Percentiles rank a stretch among this genome's conserved stretches.
Conservation (phyloP, 2,329 filamentous ascomycete genomes). For the Stromatinia cepivora region DNA sequence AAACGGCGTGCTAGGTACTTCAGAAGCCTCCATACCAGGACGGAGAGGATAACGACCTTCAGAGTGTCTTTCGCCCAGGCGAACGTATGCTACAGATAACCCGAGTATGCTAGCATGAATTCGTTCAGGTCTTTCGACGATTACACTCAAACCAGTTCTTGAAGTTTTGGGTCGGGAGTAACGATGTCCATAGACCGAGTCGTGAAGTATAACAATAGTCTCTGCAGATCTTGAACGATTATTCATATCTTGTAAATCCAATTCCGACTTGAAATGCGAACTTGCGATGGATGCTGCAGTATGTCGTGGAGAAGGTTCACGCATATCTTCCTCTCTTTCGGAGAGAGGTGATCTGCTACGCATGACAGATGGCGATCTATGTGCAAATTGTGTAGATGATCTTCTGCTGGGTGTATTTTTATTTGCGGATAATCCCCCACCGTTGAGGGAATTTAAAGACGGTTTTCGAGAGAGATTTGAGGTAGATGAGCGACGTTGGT, state of each 20-base stretch:
- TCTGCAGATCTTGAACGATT: constrained; percentile 47
- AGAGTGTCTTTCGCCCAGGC: constrained; percentile 77
- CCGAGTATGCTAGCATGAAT: constrained; percentile 82
- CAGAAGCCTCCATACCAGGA: constrained; percentile 55
- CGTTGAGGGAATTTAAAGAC: constrained; percentile 47
- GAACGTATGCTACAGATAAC: constrained; percentile 82
- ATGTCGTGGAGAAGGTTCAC: constrained; percentile 42
- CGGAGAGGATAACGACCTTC: constrained; percentile 69
- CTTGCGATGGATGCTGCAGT: constrained; percentile 50
- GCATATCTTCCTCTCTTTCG: constrained; percentile 39
- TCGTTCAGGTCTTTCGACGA: constrained; percentile 91
- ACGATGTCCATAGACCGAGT: constrained; percentile 92
- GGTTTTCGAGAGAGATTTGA: constrained; percentile 46
- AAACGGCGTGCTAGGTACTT: constrained; percentile 68
- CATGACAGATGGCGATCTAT: constrained; percentile 38
- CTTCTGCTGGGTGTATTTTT: constrained; percentile 44
- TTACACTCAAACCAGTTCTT: constrained; percentile 69
- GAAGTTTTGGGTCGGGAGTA: constrained; percentile 81
- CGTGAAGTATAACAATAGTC: constrained; percentile 83
- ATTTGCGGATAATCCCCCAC: constrained; percentile 42
- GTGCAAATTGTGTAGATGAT: constrained; percentile 45
- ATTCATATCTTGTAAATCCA: constrained; percentile 36
- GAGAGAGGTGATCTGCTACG: constrained; percentile 45
- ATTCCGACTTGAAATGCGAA: constrained; percentile 39
- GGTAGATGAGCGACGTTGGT: constrained; percentile 44